Evolutionary conservation across 1,284 basidiomycete species (phyloP).

Genomic region (Boletus sp.): DNA sequence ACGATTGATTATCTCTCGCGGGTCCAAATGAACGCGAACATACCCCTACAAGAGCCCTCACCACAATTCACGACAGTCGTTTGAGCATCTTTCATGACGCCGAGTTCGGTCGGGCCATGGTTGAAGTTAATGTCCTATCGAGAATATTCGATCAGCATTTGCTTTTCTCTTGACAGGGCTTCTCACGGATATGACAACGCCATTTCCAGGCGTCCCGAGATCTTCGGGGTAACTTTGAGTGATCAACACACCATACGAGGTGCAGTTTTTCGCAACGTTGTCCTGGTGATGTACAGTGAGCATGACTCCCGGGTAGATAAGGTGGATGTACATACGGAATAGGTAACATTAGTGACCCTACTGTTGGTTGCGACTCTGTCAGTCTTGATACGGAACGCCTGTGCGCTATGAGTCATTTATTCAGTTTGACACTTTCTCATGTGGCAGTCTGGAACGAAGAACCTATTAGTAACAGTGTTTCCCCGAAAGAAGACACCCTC

Average conservation of each 20-base stretch:
- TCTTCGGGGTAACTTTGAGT: conserved; percentile 46
- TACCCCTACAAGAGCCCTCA: conserved; percentile 40
- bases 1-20: neutral
- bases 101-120: conserved; percentile 34
- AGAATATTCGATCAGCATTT: neutral
- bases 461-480: conserved; percentile 48
- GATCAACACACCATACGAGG: conserved; percentile 44
- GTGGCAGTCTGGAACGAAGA: neutral
- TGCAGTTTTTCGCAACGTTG: conserved; percentile 41
- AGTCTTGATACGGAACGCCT: conserved; percentile 49
- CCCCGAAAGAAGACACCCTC: conserved; percentile 42
- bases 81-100: conserved; percentile 35
- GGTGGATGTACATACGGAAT: conserved; percentile 26
- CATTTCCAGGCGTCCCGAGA: conserved; percentile 46
- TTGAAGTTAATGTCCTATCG: conserved; percentile 40
- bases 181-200: conserved; percentile 35
- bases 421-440: neutral
- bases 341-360: conserved; percentile 41
- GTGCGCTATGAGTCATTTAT: conserved; percentile 30
- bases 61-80: conserved; percentile 46
- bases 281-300: conserved; percentile 28
- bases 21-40: neutral
- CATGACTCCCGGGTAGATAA: neutral
- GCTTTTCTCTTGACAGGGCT: neutral
- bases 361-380: conserved; percentile 37